phyloP scores from a whole-genome alignment of 352 stramenopile species.

The Phytopythium vexans region DNA sequence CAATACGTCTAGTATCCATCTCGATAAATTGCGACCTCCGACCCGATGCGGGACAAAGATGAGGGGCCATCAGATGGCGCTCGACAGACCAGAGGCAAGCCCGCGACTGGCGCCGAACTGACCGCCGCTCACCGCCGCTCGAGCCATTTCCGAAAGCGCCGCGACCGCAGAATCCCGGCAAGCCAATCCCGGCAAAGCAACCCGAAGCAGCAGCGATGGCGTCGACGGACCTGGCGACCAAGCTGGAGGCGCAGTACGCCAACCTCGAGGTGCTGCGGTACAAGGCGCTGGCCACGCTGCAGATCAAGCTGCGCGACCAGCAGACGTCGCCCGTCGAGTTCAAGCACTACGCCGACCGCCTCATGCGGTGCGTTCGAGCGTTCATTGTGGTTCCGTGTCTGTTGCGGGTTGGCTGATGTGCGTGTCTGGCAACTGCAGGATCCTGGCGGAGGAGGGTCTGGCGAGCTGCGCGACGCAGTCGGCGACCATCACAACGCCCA shows the following conservation, averaged over 20 bases:
- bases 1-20: no score
- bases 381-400: background rate
- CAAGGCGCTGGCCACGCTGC: conserved; percentile 54
- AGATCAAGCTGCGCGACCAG: conserved; percentile 73
- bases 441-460: conserved; percentile 73
- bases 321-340: conserved; percentile 67
- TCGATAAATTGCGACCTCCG: background rate
- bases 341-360: conserved; percentile 75
- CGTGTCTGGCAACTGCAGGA: conserved; percentile 22
- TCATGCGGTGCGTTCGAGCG: conserved; percentile 52
- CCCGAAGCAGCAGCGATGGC: conserved; percentile 29
- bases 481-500: conserved; percentile 64
- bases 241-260: conserved; percentile 59
- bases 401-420: background rate
- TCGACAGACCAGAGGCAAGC: no score
- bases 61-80: background rate
- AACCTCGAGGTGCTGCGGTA: conserved; percentile 68
- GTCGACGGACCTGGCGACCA: conserved; percentile 29
- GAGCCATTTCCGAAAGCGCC: background rate
- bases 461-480: conserved; percentile 52
- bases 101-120: no score
- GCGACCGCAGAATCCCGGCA: background rate
- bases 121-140: no score
- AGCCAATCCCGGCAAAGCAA: background rate
- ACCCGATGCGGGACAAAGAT: conserved; percentile 3